Percentiles rank a stretch among this genome's conserved stretches.
phyloP scores from a whole-genome alignment of 192 early-diverging fungal species.

The Umbelopsis ramanniana region DNA sequence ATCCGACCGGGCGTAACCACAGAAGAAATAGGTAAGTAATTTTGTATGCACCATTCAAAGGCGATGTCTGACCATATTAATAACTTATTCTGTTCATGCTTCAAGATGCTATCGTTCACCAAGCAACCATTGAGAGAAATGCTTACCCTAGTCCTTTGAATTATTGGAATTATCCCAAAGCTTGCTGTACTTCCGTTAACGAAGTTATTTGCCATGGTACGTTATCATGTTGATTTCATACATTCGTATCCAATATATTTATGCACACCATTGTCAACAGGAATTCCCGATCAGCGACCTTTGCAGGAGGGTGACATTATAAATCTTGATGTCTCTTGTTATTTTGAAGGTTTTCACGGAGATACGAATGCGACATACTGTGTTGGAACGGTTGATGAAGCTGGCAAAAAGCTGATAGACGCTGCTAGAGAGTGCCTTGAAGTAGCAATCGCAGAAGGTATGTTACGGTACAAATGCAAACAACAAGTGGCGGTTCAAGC shows the following conservation, averaged over 20 bases:
- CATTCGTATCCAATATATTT: background rate
- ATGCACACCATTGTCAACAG: background rate
- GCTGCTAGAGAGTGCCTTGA: conserved; percentile 87
- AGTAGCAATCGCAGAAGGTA: conserved; percentile 90
- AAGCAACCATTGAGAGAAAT: conserved; percentile 86
- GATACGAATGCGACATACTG: conserved; percentile 94
- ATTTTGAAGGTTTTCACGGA: conserved; percentile 90
- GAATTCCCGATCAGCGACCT: conserved; percentile 87
- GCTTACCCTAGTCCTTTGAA: conserved; percentile 95
- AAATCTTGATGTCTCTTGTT: conserved; percentile 92
- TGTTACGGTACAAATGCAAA: conserved; percentile 19
- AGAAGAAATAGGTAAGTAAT: conserved; percentile 74
- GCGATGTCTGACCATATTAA: no score
- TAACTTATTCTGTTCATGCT: background rate
- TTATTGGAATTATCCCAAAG: conserved; percentile 94
- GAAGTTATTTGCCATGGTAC: conserved; percentile 91
- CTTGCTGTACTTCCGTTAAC: conserved; percentile 76
- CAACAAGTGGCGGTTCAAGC: background rate
- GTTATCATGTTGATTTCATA: no score
- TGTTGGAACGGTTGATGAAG: conserved; percentile 86
- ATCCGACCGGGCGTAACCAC: conserved; percentile 89
- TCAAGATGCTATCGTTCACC: conserved; percentile 88
- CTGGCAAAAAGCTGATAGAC: conserved; percentile 73
- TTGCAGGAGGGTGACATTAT: conserved; percentile 95
- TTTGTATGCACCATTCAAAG: background rate